Conservation (phyloP, 345 rosid species). For the Populus nigra region DNA sequence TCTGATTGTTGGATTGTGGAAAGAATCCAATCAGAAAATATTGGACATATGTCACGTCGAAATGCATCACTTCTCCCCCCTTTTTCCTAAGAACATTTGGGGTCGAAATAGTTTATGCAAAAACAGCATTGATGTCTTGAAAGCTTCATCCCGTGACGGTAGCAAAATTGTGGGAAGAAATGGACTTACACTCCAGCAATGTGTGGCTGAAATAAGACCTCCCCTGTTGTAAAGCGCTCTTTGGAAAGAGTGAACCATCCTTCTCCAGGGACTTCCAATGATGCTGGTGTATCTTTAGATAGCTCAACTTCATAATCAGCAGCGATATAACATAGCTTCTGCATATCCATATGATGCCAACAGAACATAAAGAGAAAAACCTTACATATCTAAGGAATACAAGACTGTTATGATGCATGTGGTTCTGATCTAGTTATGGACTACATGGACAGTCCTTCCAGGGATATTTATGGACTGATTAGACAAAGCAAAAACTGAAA, state of each 20-base stretch:
- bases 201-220: conserved; percentile 82
- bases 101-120: no score
- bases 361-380: conserved; percentile 11
- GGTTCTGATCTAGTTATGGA: no score
- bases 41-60: no score
- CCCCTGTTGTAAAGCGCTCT: conserved; percentile 93
- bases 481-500: no score
- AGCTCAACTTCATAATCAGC: conserved; percentile 71
- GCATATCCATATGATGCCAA: conserved; percentile 20
- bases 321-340: conserved; percentile 92
- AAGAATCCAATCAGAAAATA: no score
- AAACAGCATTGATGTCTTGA: neutral
- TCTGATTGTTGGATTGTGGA: no score
- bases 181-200: conserved; percentile 80
- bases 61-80: no score
- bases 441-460: no score
- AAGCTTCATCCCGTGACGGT: neutral
- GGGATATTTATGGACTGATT: no score
- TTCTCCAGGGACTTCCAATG: conserved; percentile 61
- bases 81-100: no score
- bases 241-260: conserved; percentile 72
- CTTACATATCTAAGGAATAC: no score
- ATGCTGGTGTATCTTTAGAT: conserved; percentile 56
- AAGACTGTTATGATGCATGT: no score
- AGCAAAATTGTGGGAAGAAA: neutral